Evolutionary conservation across 306 rosid genomes (phyloP).

Genomic region (Urtica urens): DNA sequence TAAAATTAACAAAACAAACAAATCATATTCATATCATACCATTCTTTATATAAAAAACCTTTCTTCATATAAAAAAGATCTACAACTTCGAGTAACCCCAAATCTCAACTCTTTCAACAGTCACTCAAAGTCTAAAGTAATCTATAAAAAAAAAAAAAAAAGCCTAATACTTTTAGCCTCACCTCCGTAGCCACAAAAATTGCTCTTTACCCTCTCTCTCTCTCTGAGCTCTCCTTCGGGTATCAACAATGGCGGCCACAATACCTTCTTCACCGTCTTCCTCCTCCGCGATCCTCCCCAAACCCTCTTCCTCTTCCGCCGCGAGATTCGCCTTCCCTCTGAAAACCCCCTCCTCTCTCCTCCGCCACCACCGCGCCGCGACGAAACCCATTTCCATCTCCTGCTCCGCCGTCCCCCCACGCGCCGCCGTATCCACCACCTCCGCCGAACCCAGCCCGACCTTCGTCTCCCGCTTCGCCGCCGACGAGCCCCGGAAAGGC

Average conservation of each 20-base stretch:
- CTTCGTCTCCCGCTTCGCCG: conserved; percentile 32
- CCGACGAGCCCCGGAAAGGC: conserved; percentile 58
- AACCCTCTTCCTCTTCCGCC: conserved; percentile 14
- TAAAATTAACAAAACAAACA: no score
- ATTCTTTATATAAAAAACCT: no score
- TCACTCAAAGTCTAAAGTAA: no score
- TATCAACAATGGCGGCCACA: conserved; percentile 18
- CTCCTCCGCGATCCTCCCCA: not conserved
- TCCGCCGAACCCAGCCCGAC: conserved; percentile 9
- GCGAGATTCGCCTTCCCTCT: conserved; percentile 1
- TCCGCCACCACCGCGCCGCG: conserved; percentile 15
- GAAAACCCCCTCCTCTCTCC: conserved; percentile 16
- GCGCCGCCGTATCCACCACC: conserved; percentile 10
- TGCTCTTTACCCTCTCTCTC: not conserved
- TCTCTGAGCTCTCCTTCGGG: not conserved
- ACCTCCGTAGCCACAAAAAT: no score
- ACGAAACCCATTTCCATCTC: conserved; percentile 26
- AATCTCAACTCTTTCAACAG: no score
- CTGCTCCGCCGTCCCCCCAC: conserved; percentile 15
- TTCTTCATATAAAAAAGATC: no score
- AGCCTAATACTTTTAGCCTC: no score
- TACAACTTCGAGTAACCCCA: no score
- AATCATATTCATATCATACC: no score
- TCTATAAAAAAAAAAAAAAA: no score
- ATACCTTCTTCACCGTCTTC: not conserved